A percentile compares a stretch with the other conserved stretches of the same genome.
phyloP scores from a whole-genome alignment of 2,329 filamentous ascomycete genomes.

The Fusarium fracticaudum region DNA sequence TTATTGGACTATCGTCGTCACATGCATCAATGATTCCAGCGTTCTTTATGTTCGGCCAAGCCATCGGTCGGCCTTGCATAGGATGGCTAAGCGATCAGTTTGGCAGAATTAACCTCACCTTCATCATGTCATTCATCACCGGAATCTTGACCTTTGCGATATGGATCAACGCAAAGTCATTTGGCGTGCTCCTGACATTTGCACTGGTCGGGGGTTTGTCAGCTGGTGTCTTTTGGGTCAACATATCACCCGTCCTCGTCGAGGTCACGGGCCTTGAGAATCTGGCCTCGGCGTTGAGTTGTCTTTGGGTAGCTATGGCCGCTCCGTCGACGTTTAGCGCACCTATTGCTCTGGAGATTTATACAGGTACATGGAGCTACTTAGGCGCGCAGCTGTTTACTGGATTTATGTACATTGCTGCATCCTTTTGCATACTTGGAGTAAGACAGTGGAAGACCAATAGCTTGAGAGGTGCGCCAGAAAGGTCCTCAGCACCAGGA shows the following conservation, averaged over 20 bases:
- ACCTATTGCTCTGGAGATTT: conserved; percentile 22
- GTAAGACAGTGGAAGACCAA: neutral
- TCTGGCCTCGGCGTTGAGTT: conserved; percentile 14
- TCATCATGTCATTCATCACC: conserved; percentile 53
- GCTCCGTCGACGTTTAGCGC: conserved; percentile 18
- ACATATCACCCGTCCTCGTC: conserved; percentile 3
- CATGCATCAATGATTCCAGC: conserved; percentile 71
- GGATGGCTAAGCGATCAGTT: conserved; percentile 54
- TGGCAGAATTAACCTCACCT: conserved; percentile 71
- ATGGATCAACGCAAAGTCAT: conserved; percentile 17
- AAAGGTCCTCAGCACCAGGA: neutral
- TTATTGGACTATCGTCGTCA: conserved; percentile 65
- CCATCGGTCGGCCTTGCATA: neutral
- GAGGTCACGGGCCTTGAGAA: conserved; percentile 15
- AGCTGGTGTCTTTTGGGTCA: conserved; percentile 22
- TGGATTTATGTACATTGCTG: conserved; percentile 7
- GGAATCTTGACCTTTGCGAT: neutral
- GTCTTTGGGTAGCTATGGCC: conserved; percentile 18
- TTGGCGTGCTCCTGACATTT: conserved; percentile 17
- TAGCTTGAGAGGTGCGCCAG: neutral
- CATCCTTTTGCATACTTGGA: neutral
- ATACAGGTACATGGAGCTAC: conserved; percentile 10
- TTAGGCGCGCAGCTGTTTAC: conserved; percentile 24
- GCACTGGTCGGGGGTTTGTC: neutral
- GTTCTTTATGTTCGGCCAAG: conserved; percentile 69